These are phyloP conservation scores for Tuber melanosporum DNA, from an alignment of 495 filamentous ascomycete genomes.

Conservation along the genomic window DNA sequence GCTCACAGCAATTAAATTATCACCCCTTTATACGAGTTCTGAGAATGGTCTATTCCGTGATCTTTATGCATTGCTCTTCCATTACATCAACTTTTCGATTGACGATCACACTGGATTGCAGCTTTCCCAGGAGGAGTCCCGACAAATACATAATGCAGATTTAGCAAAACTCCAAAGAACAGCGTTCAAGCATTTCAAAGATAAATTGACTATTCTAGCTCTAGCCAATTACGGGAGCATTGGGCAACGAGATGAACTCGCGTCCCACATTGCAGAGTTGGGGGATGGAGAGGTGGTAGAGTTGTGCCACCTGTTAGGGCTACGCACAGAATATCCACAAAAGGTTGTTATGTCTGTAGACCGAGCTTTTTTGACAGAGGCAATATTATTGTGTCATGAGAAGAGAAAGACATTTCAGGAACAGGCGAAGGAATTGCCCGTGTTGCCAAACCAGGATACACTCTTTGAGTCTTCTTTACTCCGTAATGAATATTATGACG, in stretches of 20 bases:
- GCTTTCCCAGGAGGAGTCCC: slow-evolving; percentile 62
- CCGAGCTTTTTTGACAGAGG: slow-evolving; percentile 65
- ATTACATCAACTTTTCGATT: slow-evolving; percentile 81
- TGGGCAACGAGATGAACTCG: slow-evolving; percentile 68
- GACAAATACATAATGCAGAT: slow-evolving; percentile 67
- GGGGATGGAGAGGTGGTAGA: slow-evolving; percentile 64
- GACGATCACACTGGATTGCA: slow-evolving; percentile 84
- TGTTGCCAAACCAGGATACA: slow-evolving; percentile 73
- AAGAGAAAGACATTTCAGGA: slow-evolving; percentile 79
- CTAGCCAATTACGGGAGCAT: slow-evolving; percentile 88
- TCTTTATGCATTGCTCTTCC: slow-evolving; percentile 66
- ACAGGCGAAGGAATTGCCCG: slow-evolving; percentile 57
- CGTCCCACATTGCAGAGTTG: slow-evolving; percentile 66
- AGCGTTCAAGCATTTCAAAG: slow-evolving; percentile 76
- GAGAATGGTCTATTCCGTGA: slow-evolving; percentile 77
- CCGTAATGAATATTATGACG: slow-evolving; percentile 82
- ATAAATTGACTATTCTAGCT: slow-evolving; percentile 82
- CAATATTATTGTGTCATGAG: slow-evolving; percentile 71
- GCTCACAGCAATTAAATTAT: slow-evolving; percentile 72
- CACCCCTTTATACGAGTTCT: slow-evolving; percentile 65
- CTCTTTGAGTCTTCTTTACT: slow-evolving; percentile 83
- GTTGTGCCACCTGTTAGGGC: slow-evolving; percentile 63
- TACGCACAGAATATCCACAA: slow-evolving; percentile 73
- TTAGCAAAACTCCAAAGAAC: slow-evolving; percentile 76
- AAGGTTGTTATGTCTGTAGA: slow-evolving; percentile 56